These are phyloP conservation scores for Solanum hybrid DNA, from an alignment of 305 asterid species.

Conservation along the genomic window DNA sequence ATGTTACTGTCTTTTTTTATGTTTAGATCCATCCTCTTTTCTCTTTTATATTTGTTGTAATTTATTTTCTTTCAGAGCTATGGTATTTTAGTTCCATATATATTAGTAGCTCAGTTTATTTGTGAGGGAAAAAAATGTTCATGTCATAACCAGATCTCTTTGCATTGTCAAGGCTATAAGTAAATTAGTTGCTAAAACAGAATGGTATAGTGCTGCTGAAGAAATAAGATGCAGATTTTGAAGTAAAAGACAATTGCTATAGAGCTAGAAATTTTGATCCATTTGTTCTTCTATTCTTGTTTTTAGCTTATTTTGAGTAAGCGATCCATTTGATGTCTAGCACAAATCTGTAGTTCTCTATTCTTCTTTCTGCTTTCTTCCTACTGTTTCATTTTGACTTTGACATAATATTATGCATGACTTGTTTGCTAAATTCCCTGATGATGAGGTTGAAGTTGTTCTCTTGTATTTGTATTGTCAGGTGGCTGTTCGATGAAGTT, in stretches of 20 bases:
- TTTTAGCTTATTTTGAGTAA: not conserved
- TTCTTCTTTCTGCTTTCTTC: not conserved
- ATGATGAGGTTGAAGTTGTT: not conserved
- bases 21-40: not conserved
- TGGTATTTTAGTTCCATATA: not conserved
- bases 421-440: not conserved
- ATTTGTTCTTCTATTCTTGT: not conserved
- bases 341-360: not conserved
- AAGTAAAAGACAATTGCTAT: not conserved
- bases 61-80: not conserved
- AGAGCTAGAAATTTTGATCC: not conserved
- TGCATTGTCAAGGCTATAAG: not conserved
- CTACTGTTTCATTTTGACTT: not conserved
- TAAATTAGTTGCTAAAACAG: not conserved
- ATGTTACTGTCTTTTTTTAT: not conserved
- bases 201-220: not conserved
- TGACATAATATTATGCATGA: not conserved
- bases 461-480: not conserved
- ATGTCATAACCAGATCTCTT: not conserved
- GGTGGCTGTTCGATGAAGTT: not conserved
- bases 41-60: not conserved
- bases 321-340: not conserved
- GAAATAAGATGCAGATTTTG: constrained; percentile 1
- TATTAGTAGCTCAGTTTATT: not conserved
- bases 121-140: not conserved